Base-by-base conservation (phyloP, 2,329 filamentous ascomycete genomes). In the Incumbomyces lentus region DNA sequence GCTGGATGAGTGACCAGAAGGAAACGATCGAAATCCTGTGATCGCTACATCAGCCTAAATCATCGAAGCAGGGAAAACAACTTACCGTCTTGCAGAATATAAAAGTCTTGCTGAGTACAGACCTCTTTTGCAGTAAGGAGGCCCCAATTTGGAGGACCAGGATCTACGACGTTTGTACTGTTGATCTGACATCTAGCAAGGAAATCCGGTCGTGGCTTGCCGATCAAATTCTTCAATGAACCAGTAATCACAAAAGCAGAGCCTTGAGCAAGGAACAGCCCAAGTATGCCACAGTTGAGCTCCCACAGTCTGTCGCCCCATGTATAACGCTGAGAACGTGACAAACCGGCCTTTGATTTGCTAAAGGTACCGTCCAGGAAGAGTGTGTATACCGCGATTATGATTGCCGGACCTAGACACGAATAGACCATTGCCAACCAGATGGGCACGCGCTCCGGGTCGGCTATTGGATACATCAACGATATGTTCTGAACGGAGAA, bases 301-400 rank as follows among this genome's bases (percentile, higher is more conserved):
- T 79, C 75, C 76, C 76, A 79, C n/a, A 79, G 57, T 16, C 75
- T 66, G 53, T 78, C 73, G 55, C 73, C 73, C 54, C 74, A 68
- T 33, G 69, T 64, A 55, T 77, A 76, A 63, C 41, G 64, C 61
- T 8, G 60, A 59, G n/a, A 49, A 51, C 13, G 52, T 31, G 61
- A 59, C 40, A 66, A 61, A 4, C 63, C 58, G 46, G 67, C 68
- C 48, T 64, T 54, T 43, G 47, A 44, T 54, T 77, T 72, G 14
- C 74, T 78, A 58, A 78, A 78, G 10, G 78, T 49, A 18, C 76
- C 76, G 61, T 79, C 76, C 50, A 79, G 67, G 37, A 76, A 62
- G 45, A 79, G 61, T 2, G 75, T 78, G 59, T 76, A 78, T 47
- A 77, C 40, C 40, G 66, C 64, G 43, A 79, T 78, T 45, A 76